Evolutionary conservation across 2,329 filamentous ascomycete genomes (phyloP).

Genomic region (Rutstroemia sp.): DNA sequence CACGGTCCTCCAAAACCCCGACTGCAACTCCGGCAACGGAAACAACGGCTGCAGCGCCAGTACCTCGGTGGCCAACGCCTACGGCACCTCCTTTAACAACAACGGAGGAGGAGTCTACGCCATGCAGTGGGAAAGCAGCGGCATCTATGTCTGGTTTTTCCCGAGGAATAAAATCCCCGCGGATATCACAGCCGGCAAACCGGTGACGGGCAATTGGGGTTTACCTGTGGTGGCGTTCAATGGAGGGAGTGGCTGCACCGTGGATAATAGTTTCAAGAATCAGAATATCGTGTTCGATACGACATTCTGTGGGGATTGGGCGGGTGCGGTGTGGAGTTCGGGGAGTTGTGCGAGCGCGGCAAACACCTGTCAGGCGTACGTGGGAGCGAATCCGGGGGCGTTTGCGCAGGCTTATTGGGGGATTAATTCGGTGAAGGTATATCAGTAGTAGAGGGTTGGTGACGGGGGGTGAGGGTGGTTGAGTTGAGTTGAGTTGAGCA

Average conservation of each 20-base stretch:
- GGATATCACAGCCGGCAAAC: slow-evolving; percentile 52
- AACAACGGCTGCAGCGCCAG: slow-evolving; percentile 16
- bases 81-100: slow-evolving; percentile 59
- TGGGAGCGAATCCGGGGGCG: slow-evolving; percentile 58
- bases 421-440: slow-evolving; percentile 45
- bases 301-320: slow-evolving; percentile 83
- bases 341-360: slow-evolving; percentile 47
- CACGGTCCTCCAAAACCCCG: slow-evolving; percentile 29
- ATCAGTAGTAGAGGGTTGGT: not conserved
- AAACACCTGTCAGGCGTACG: slow-evolving; percentile 62
- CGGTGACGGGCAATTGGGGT: slow-evolving; percentile 63
- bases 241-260: slow-evolving; percentile 59
- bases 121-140: slow-evolving; percentile 65
- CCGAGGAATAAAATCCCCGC: slow-evolving; percentile 54
- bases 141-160: slow-evolving; percentile 80
- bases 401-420: slow-evolving; percentile 74
- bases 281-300: slow-evolving; percentile 77
- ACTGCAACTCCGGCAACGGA: not conserved
- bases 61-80: slow-evolving; percentile 28
- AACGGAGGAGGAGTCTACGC: slow-evolving; percentile 62
- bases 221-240: slow-evolving; percentile 61
- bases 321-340: slow-evolving; percentile 60
- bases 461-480: no score
- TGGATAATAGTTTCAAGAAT: slow-evolving; percentile 59
- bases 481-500: no score